A percentile compares a stretch with the other conserved stretches of the same genome.
Conservation (phyloP, 495 filamentous ascomycete species). For the Xylaria intraflava region DNA sequence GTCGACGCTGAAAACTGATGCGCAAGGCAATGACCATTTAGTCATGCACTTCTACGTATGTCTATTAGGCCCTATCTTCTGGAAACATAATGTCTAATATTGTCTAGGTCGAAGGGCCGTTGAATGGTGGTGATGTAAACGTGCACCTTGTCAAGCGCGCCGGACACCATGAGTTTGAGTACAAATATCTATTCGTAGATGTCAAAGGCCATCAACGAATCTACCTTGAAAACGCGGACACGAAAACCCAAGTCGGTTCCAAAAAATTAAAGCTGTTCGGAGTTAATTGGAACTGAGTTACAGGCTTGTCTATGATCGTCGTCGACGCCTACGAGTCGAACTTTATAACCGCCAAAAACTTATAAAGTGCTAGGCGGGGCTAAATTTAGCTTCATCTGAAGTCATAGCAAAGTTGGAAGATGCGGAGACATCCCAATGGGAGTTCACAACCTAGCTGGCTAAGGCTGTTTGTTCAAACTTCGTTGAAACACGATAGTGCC, state of each 20-base stretch:
- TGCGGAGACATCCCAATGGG: not conserved
- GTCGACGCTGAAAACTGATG: slow-evolving; percentile 60
- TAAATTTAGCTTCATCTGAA: not conserved
- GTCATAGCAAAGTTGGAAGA: not conserved
- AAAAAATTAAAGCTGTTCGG: slow-evolving; percentile 55
- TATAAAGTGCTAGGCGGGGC: not conserved
- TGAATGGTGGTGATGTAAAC: slow-evolving; percentile 64
- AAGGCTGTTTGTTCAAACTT: not conserved
- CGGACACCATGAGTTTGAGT: slow-evolving; percentile 63
- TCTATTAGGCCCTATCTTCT: not conserved
- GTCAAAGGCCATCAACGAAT: slow-evolving; percentile 54
- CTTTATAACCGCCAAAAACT: not conserved
- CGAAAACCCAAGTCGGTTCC: slow-evolving; percentile 25
- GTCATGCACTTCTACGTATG: slow-evolving; percentile 81
- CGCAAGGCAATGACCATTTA: slow-evolving; percentile 71
- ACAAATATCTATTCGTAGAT: slow-evolving; percentile 75
- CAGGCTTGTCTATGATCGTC: not conserved
- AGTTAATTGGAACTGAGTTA: slow-evolving; percentile 52
- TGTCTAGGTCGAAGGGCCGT: slow-evolving; percentile 70
- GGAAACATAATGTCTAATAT: slow-evolving; percentile 12
- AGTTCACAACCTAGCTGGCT: not conserved
- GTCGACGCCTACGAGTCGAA: not conserved
- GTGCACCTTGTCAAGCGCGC: slow-evolving; percentile 65
- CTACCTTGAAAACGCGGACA: slow-evolving; percentile 56
- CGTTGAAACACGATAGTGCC: too few relatives aligned